phyloP scores from a whole-genome alignment of 2,329 filamentous ascomycete genomes.

The Neonectria punicea region DNA sequence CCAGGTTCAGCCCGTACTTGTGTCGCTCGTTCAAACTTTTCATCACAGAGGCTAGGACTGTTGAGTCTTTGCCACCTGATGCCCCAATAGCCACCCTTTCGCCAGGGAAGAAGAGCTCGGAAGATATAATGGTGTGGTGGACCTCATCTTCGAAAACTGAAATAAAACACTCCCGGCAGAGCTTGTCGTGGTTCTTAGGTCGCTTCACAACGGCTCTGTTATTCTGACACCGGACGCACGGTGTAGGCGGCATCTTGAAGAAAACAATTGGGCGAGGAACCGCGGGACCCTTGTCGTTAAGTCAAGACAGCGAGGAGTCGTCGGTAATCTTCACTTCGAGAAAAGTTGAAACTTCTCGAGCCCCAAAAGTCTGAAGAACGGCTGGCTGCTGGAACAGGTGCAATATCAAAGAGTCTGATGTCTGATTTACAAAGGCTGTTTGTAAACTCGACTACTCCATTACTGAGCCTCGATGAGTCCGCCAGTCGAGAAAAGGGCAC shows the following conservation, averaged over 20 bases:
- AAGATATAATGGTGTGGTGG: conserved; percentile 88
- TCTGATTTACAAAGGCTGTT: conserved; percentile 2
- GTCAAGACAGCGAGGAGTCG: neutral
- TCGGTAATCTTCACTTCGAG: neutral
- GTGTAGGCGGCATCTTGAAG: conserved; percentile 75
- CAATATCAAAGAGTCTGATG: neutral
- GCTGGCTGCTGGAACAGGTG: neutral
- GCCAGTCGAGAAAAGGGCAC: neutral
- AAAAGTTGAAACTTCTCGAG: neutral
- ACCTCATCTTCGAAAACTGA: conserved; percentile 90
- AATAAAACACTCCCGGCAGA: conserved; percentile 92
- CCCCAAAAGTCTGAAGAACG: neutral
- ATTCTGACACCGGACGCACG: conserved; percentile 80
- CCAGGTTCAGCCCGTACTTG: conserved; percentile 84
- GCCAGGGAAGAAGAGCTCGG: conserved; percentile 82
- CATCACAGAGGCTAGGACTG: conserved; percentile 91
- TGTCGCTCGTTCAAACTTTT: conserved; percentile 94
- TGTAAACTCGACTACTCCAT: conserved; percentile 6
- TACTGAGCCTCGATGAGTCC: conserved; percentile 15
- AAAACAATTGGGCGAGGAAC: conserved; percentile 4
- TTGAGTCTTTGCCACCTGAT: conserved; percentile 97
- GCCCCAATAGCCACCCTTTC: conserved; percentile 94
- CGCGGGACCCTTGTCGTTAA: neutral
- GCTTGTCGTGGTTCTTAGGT: conserved; percentile 93
- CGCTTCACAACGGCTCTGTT: conserved; percentile 89